Conservation (phyloP, 1,284 basidiomycete genomes). For the Phellopilus nigrolimitatus region DNA sequence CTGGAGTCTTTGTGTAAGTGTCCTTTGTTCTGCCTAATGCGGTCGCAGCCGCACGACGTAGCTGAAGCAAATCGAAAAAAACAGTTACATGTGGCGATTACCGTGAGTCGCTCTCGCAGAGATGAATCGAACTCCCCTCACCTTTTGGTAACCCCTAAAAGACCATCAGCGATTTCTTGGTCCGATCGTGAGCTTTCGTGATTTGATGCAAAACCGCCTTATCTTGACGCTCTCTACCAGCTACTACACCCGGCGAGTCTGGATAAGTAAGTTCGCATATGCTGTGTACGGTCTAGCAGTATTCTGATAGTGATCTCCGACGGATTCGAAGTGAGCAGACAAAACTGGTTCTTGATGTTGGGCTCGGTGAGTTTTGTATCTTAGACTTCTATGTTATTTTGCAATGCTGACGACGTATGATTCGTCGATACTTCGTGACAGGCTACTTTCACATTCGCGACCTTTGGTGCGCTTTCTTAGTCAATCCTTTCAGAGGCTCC, state of each 20-base stretch:
- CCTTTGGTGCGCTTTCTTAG: constrained; percentile 5
- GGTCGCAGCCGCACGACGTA: too few species aligned
- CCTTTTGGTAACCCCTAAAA: background rate
- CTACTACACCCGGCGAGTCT: too few species aligned
- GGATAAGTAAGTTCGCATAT: constrained; percentile 1
- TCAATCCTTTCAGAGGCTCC: too few species aligned
- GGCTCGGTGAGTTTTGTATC: constrained; percentile 1
- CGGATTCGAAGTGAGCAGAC: constrained; percentile 2
- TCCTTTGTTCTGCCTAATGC: too few species aligned
- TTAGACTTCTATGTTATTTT: too few species aligned
- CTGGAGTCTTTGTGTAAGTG: constrained; percentile 14
- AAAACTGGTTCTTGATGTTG: constrained; percentile 5
- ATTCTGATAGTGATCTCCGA: too few species aligned
- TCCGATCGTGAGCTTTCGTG: constrained; percentile 3
- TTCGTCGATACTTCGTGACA: background rate
- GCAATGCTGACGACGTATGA: background rate
- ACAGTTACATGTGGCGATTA: too few species aligned
- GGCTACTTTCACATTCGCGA: constrained; percentile 1
- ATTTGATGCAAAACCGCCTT: background rate
- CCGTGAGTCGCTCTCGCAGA: too few species aligned
- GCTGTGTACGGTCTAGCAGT: background rate
- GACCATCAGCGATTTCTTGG: background rate
- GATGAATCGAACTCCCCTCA: too few species aligned
- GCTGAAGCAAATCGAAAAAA: too few species aligned
- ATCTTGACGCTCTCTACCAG: background rate